A percentile compares a stretch with the other conserved stretches of the same genome.
Evolutionary conservation across 1,284 basidiomycete genomes (phyloP).

Genomic region (Ganoderma lucidum): DNA sequence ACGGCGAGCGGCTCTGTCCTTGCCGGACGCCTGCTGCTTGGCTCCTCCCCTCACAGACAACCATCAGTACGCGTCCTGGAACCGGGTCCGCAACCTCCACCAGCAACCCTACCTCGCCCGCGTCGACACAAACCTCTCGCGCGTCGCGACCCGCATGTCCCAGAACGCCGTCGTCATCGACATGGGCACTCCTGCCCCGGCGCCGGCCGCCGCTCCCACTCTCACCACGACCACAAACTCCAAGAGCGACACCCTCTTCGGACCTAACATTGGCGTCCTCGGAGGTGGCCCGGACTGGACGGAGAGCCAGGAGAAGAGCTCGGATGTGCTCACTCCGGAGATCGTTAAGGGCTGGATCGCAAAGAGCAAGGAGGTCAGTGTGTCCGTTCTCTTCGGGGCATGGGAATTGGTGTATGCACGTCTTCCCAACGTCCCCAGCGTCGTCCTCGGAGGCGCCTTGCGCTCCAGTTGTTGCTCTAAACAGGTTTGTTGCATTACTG

Average conservation of each 20-base stretch:
- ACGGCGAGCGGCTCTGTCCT: slow-evolving; percentile 16
- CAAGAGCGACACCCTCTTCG: slow-evolving; percentile 67
- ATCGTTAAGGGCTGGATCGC: slow-evolving; percentile 84
- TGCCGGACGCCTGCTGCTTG: slow-evolving; percentile 15
- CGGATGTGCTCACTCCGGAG: slow-evolving; percentile 78
- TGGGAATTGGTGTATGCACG: not conserved
- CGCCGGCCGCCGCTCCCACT: slow-evolving; percentile 18
- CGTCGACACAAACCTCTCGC: slow-evolving; percentile 54
- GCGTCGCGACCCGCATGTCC: slow-evolving; percentile 53
- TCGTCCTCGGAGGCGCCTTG: not conserved
- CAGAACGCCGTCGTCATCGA: slow-evolving; percentile 48
- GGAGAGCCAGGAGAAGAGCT: slow-evolving; percentile 52
- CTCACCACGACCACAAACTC: slow-evolving; percentile 24
- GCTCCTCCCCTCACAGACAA: slow-evolving; percentile 47
- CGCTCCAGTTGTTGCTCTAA: not conserved
- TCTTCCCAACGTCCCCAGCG: no score
- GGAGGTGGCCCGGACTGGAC: slow-evolving; percentile 54
- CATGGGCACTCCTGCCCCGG: slow-evolving; percentile 41
- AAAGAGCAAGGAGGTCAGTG: slow-evolving; percentile 81
- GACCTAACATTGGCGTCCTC: slow-evolving; percentile 70
- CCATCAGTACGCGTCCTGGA: slow-evolving; percentile 61
- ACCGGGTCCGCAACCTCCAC: slow-evolving; percentile 58
- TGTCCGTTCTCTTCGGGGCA: slow-evolving; percentile 8
- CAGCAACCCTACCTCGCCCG: slow-evolving; percentile 58
- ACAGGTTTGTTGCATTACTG: no score